These are phyloP conservation scores for Paxillus rubicundulus DNA, from an alignment of 768 basidiomycete species.

Conservation along the genomic window DNA sequence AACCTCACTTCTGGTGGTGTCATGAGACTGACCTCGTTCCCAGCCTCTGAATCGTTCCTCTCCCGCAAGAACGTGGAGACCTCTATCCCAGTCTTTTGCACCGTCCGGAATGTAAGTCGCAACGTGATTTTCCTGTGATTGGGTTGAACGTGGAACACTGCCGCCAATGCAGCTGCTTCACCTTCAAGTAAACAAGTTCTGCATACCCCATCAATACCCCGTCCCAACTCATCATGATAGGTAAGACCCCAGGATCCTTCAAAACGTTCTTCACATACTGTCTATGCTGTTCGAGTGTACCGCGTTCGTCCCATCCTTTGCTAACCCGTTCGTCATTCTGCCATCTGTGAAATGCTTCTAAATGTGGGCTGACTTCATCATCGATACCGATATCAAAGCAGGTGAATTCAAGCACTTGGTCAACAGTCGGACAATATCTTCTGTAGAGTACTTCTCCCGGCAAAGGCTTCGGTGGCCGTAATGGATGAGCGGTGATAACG, in stretches of 20 bases:
- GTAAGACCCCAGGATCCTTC: constrained; percentile 38
- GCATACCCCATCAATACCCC: constrained; percentile 41
- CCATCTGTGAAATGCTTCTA: constrained; percentile 47
- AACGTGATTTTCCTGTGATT: constrained; percentile 18
- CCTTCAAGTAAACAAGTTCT: constrained; percentile 48
- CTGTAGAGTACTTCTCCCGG: constrained; percentile 41
- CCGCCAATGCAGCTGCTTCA: constrained; percentile 10
- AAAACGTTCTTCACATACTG: constrained; percentile 36
- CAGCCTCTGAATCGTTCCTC: constrained; percentile 46
- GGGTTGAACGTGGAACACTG: background rate
- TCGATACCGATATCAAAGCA: constrained; percentile 24
- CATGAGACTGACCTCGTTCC: constrained; percentile 36
- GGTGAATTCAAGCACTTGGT: constrained; percentile 31
- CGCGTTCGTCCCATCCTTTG: constrained; percentile 44
- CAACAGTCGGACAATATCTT: constrained; percentile 33
- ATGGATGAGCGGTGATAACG: constrained; percentile 50
- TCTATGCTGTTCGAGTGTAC: constrained; percentile 43
- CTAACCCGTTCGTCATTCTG: constrained; percentile 49
- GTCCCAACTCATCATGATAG: constrained; percentile 49
- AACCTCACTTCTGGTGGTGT: background rate
- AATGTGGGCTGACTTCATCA: constrained; percentile 26
- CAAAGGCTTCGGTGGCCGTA: constrained; percentile 47
- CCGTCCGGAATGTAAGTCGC: constrained; percentile 26
- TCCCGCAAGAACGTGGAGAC: constrained; percentile 46
- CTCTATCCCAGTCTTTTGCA: constrained; percentile 33